Evolutionary conservation across 106 monocot species (phyloP).

Genomic region (Allium sativum): DNA sequence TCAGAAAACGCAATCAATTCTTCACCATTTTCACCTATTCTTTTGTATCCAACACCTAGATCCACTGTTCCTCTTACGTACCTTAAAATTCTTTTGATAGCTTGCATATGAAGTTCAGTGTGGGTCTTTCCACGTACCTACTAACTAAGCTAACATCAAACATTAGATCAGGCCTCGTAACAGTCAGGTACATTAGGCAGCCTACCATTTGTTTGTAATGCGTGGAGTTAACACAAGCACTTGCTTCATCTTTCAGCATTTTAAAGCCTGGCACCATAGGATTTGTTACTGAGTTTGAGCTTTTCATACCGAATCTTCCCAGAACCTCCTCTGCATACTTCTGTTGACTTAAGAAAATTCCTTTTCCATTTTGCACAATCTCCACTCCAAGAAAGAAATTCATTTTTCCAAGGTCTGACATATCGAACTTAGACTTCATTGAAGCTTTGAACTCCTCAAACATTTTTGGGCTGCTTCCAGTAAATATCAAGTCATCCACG

Average conservation of each 20-base stretch:
- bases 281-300: background rate
- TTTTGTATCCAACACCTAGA: background rate
- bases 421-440: background rate
- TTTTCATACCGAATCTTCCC: background rate
- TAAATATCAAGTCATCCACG: background rate
- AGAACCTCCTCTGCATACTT: background rate
- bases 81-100: background rate
- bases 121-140: background rate
- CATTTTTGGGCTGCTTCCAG: background rate
- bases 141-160: background rate
- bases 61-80: background rate
- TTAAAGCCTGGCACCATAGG: background rate
- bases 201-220: background rate
- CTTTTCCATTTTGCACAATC: background rate
- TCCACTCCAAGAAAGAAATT: background rate
- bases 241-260: background rate
- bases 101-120: background rate
- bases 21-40: background rate
- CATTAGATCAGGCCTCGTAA: background rate
- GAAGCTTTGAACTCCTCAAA: background rate
- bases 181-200: background rate
- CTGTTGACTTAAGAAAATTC: background rate
- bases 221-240: background rate
- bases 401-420: background rate
- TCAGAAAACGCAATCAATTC: background rate